Evolutionary conservation across 2,329 filamentous ascomycete genomes (phyloP).

Genomic region (Fusarium agapanthi): DNA sequence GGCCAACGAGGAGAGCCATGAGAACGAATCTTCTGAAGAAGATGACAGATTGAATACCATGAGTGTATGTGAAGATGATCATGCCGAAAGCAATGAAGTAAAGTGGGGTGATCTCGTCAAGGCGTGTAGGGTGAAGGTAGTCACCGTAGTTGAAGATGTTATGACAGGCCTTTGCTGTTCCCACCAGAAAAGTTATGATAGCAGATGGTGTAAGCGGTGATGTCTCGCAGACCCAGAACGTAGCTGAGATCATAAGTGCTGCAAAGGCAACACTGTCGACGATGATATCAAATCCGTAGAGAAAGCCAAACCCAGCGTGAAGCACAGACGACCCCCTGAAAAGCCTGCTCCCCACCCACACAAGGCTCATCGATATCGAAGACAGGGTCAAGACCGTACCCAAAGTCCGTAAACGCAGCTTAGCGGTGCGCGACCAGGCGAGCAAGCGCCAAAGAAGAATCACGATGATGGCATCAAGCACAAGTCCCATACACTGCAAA

Average conservation of each 20-base stretch:
- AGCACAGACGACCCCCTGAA: slow-evolving; percentile 35
- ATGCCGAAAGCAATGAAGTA: slow-evolving; percentile 53
- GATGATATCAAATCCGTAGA: slow-evolving; percentile 60
- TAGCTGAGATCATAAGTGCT: slow-evolving; percentile 54
- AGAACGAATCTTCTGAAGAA: slow-evolving; percentile 54
- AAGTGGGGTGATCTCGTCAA: slow-evolving; percentile 50
- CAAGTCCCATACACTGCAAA: slow-evolving; percentile 56
- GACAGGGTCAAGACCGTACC: slow-evolving; percentile 54
- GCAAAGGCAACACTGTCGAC: slow-evolving; percentile 58
- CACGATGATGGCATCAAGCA: slow-evolving; percentile 57
- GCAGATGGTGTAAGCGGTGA: slow-evolving; percentile 54
- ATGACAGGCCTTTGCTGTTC: slow-evolving; percentile 48
- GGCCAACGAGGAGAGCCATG: slow-evolving; percentile 48
- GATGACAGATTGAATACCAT: slow-evolving; percentile 54
- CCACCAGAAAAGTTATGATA: slow-evolving; percentile 55
- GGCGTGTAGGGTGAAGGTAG: slow-evolving; percentile 55
- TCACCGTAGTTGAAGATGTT: slow-evolving; percentile 53
- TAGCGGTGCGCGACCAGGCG: slow-evolving; percentile 60
- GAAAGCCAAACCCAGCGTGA: slow-evolving; percentile 50
- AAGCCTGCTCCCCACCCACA: slow-evolving; percentile 49
- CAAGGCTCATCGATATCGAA: slow-evolving; percentile 49
- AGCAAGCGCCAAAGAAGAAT: slow-evolving; percentile 62
- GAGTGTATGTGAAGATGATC: slow-evolving; percentile 54
- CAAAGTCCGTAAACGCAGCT: slow-evolving; percentile 56
- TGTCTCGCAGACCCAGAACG: slow-evolving; percentile 58